Base-by-base conservation (phyloP, 169 alveolate genomes). In the Plasmodium berghei region DNA sequence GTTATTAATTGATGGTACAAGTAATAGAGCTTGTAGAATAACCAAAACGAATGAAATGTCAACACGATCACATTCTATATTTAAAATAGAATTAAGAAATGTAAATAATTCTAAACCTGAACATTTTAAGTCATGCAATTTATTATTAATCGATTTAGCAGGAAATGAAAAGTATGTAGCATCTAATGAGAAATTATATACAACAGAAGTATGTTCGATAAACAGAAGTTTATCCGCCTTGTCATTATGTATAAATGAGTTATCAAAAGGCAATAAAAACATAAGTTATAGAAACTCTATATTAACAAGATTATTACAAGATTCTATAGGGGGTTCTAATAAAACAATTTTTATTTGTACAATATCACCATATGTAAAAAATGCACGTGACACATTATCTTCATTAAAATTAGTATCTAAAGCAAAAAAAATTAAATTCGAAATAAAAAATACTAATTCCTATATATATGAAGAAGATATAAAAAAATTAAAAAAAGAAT, bases 51-150 rank as follows among this genome's bases (percentile, higher is more conserved):
- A 95, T 83, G 95, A 91, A 45, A 95, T 93, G 96, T 88, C 95
- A 46, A 92, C 96, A 58, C 58, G 97, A 61, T 92, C 95, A 40
- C 97, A 95, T 89, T 93, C 97, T 1, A 93, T 95, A 56, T 95
- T 93, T 93, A 94, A 94, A 85, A 90, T 95, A 18, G 93, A 92
- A 48, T 64, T 88, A 49, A 71, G 90, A 14, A 69, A 88, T 56
- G 49, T 54, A 1, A 67, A 63, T 64, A 70, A 45, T 66, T 64
- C 74, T 0, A 88, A 83, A 49, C 71, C 72, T 9, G 90, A 83
- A 28, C 8, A 14, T 66, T 67, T 22, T 9, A 83, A 67, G 61
- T 86, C 87, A 5, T 73, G 87, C 16, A 86, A 46, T 72, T 59
- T 86, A 52, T 72, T 86, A 24, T 54, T 86, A 59, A 72, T 86